phyloP scores from a whole-genome alignment of 129 eudicot species.

The Glebionis coronaria region DNA sequence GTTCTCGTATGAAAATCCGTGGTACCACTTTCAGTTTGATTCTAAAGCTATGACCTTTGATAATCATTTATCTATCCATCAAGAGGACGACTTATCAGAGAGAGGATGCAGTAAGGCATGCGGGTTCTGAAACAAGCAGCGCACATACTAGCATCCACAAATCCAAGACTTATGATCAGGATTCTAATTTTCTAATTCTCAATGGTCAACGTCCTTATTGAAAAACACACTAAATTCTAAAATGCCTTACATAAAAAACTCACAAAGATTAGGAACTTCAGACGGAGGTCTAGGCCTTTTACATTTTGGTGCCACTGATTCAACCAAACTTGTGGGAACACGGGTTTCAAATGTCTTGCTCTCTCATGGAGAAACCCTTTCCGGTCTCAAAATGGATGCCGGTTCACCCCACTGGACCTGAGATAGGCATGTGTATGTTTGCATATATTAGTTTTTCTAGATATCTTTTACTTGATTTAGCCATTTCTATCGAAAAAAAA shows the following conservation, averaged over 20 bases:
- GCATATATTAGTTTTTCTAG: not conserved
- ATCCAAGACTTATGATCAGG: not conserved
- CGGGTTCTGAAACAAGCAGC: conserved; percentile 40
- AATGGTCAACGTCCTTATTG: not conserved
- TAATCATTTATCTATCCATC: conserved; percentile 42
- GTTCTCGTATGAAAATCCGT: too few relatives aligned
- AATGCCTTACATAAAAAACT: too few relatives aligned
- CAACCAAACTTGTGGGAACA: too few relatives aligned
- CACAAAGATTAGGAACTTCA: too few relatives aligned
- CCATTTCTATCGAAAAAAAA: not conserved
- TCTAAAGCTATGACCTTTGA: conserved; percentile 27
- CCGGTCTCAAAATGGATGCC: too few relatives aligned
- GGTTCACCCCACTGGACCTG: conserved; percentile 8
- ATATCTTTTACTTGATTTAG: not conserved
- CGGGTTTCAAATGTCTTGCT: too few relatives aligned
- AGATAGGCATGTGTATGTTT: not conserved
- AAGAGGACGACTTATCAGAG: conserved; percentile 37
- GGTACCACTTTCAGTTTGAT: conserved; percentile 40
- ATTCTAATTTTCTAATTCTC: not conserved
- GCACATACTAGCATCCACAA: conserved; percentile 13
- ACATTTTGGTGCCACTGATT: too few relatives aligned
- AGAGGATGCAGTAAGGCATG: conserved; percentile 35
- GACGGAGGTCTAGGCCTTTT: too few relatives aligned
- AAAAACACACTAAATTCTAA: too few relatives aligned
- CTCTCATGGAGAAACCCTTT: too few relatives aligned